A percentile compares a stretch with the other conserved stretches of the same genome.
phyloP scores from a whole-genome alignment of 352 stramenopile species.

The Pythium rhizo-oryzae region DNA sequence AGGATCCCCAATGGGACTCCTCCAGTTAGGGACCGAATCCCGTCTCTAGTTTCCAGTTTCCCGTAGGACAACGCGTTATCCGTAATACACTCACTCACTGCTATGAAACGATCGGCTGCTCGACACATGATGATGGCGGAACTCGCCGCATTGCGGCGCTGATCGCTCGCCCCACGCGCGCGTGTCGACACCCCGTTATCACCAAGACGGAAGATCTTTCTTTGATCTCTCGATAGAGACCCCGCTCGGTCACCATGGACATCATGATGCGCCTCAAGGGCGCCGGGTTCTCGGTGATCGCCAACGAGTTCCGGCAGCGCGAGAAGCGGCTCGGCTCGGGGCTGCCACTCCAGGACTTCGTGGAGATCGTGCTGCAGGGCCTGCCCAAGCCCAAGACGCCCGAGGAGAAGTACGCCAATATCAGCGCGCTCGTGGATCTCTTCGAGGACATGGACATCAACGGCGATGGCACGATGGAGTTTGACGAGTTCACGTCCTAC shows the following conservation, averaged over 20 bases:
- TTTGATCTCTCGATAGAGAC: conserved; percentile 10
- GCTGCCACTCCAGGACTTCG: conserved; percentile 72
- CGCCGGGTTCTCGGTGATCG: conserved; percentile 73
- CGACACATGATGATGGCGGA: not conserved
- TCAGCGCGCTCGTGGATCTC: conserved; percentile 70
- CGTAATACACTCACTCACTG: too few species aligned
- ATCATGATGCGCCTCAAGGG: conserved; percentile 85
- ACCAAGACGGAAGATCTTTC: not conserved
- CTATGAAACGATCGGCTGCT: conserved; percentile 3
- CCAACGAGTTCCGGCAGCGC: conserved; percentile 72
- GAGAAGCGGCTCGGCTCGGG: conserved; percentile 61
- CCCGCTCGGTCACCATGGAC: conserved; percentile 47
- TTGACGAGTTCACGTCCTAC: conserved; percentile 88
- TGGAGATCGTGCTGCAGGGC: conserved; percentile 75
- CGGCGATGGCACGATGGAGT: conserved; percentile 82
- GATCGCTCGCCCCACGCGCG: not conserved
- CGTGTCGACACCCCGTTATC: too few species aligned
- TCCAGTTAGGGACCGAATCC: too few species aligned
- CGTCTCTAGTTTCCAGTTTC: too few species aligned
- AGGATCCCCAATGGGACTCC: not conserved
- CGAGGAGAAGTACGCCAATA: conserved; percentile 52
- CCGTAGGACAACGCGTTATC: too few species aligned
- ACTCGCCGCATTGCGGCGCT: conserved; percentile 3
- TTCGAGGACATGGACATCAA: conserved; percentile 92
- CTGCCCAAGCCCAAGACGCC: conserved; percentile 45